Conservation (phyloP, 2,329 filamentous ascomycete genomes). For the Lachnellula subtilissima region DNA sequence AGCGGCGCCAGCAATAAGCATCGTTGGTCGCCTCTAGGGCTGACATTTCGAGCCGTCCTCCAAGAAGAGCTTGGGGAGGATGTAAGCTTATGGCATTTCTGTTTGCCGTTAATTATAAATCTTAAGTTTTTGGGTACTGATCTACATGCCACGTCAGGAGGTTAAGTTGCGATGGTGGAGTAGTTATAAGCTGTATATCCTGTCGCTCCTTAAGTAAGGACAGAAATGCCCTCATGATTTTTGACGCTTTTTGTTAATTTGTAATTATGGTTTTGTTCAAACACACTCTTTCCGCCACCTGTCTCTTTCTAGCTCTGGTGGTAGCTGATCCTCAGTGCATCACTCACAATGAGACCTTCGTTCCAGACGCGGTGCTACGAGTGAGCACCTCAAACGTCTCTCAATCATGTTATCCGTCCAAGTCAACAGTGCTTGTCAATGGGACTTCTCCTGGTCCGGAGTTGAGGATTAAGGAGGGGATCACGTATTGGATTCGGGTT, state of each 20-base stretch:
- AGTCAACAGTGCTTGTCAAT: conserved; percentile 41
- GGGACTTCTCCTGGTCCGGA: conserved; percentile 44
- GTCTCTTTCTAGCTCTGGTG: background rate
- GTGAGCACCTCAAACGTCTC: conserved; percentile 35
- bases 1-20: too few relatives aligned
- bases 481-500: conserved; percentile 47
- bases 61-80: too few relatives aligned
- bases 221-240: background rate
- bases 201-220: background rate
- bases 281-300: background rate
- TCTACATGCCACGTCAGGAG: background rate
- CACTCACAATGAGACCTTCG: conserved; percentile 21
- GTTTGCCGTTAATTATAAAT: background rate
- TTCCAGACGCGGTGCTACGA: conserved; percentile 39
- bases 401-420: conserved; percentile 34
- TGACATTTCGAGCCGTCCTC: background rate
- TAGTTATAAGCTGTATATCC: background rate
- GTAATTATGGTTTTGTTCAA: background rate
- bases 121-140: background rate
- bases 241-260: background rate
- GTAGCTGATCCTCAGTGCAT: background rate
- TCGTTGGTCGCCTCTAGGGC: background rate
- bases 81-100: background rate
- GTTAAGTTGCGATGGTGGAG: background rate
- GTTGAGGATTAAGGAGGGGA: conserved; percentile 38